Conservation (phyloP, 192 early-diverging fungal species). For the Endogone sp. region DNA sequence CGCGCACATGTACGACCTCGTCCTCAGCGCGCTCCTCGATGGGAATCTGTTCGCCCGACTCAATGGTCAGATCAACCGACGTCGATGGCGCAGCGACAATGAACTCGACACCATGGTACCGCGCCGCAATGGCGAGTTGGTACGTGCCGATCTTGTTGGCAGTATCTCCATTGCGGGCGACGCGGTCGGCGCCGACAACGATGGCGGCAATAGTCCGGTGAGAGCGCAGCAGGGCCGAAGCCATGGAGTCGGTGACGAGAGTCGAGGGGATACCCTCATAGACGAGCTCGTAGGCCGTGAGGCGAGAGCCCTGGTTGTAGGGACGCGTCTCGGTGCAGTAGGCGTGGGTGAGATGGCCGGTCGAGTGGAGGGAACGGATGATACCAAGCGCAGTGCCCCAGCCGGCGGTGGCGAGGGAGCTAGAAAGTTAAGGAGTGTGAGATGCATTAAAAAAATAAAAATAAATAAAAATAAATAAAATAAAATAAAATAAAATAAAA, state of each 20-base stretch:
- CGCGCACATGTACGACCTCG: slow-evolving; percentile 72
- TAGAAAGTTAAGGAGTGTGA: slow-evolving; percentile 3
- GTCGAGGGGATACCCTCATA: slow-evolving; percentile 91
- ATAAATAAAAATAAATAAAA: neutral
- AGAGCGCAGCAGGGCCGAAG: slow-evolving; percentile 68
- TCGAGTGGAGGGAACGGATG: slow-evolving; percentile 67
- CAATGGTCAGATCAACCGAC: slow-evolving; percentile 77
- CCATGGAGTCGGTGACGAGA: slow-evolving; percentile 90
- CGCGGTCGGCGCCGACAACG: slow-evolving; percentile 95
- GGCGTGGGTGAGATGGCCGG: slow-evolving; percentile 60
- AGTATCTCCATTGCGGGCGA: slow-evolving; percentile 95
- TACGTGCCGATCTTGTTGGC: slow-evolving; percentile 99
- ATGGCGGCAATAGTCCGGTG: slow-evolving; percentile 72
- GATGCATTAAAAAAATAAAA: slow-evolving; percentile 11
- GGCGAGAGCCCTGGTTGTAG: slow-evolving; percentile 95
- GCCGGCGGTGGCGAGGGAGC: slow-evolving; percentile 73
- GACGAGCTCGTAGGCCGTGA: slow-evolving; percentile 93
- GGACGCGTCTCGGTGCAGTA: slow-evolving; percentile 97
- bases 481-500: neutral
- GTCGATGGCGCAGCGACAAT: slow-evolving; percentile 97
- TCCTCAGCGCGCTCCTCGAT: slow-evolving; percentile 79
- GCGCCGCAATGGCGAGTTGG: slow-evolving; percentile 91
- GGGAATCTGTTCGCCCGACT: slow-evolving; percentile 68
- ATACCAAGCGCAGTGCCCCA: slow-evolving; percentile 96
- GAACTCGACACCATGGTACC: slow-evolving; percentile 78